Base-by-base conservation (phyloP, 2,329 filamentous ascomycete genomes). In the Akanthomyces muscarius region DNA sequence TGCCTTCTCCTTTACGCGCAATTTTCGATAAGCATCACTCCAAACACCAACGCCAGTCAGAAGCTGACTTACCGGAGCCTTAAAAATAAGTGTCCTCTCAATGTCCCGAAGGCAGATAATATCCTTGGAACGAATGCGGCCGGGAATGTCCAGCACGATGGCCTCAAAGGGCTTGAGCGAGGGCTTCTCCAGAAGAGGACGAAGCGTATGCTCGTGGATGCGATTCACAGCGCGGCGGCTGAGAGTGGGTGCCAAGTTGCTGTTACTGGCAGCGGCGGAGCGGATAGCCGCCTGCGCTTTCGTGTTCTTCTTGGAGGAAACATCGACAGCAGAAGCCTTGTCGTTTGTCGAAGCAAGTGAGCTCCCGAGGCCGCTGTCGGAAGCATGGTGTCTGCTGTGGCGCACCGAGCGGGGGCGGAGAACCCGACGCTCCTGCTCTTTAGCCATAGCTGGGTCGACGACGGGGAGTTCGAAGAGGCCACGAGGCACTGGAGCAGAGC, bases 81-180 rank as follows among this genome's bases (percentile, higher is more conserved):
- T 86, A 77, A 93, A 92, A 71, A 97, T 86, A 65, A 98, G 81
- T 11, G 89, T 94, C 85, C 97, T 97, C 78, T 98, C 94, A 56
- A 98, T 84, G 77, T 98, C 94, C 75, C 94, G 88, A 62, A 98
- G 86, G 78, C 90, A 97, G 74, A 90, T 87, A 71, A 98, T 95
- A 71, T 95, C 87, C 76, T 92, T 93, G 72, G 88, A 86, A 71
- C 86, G 86, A 73, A 97, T 95, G 72, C 89, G 89, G 74, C 84
- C 83, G 54, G 91, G 91, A 67, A 92, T 87, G 75, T 91, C 89
- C 68, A 89, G 82, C 67, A 97, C 83, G 69, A 97, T 85, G 55
- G 89, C 82, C 73, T 92, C 89, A 75, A 97, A 97, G 55, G 89
- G 86, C 74, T 92, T 90, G 65, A 96, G 83, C 38, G 83, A 81